Percentiles rank a stretch among this genome's conserved stretches.
phyloP scores from a whole-genome alignment of 208 protist genomes.

The Wallacemonas sp. region DNA sequence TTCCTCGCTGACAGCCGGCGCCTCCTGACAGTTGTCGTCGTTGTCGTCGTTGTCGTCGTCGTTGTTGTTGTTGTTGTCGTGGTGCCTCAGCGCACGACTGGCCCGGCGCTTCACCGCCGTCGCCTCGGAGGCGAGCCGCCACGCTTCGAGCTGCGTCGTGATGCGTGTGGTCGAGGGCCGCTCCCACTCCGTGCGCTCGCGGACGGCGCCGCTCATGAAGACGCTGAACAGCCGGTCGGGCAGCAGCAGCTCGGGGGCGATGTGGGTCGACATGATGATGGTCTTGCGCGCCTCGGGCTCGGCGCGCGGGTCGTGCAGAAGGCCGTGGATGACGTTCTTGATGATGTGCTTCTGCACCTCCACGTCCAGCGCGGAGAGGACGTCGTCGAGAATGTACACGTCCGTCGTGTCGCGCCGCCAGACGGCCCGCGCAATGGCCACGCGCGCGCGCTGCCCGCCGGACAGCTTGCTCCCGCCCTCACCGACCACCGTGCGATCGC shows the following conservation, averaged over 20 bases:
- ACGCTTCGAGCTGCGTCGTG: slow-evolving; percentile 26
- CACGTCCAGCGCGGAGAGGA: slow-evolving; percentile 93
- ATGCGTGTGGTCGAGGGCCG: slow-evolving; percentile 34
- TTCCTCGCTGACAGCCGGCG: not conserved
- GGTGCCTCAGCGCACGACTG: slow-evolving; percentile 16
- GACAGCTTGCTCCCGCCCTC: slow-evolving; percentile 83
- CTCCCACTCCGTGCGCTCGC: slow-evolving; percentile 31
- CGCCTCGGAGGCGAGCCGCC: slow-evolving; percentile 28
- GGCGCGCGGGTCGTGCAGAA: slow-evolving; percentile 37
- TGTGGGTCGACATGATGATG: slow-evolving; percentile 51
- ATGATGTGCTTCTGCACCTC: slow-evolving; percentile 86
- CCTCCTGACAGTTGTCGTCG: not conserved
- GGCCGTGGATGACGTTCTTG: slow-evolving; percentile 61
- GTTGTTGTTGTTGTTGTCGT: not conserved
- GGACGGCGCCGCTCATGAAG: slow-evolving; percentile 39
- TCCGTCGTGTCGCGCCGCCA: slow-evolving; percentile 66
- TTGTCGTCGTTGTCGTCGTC: not conserved
- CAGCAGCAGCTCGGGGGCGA: slow-evolving; percentile 34
- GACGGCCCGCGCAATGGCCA: slow-evolving; percentile 82
- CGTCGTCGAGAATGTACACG: slow-evolving; percentile 91
- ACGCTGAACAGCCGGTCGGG: slow-evolving; percentile 55
- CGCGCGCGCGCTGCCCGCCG: slow-evolving; percentile 85
- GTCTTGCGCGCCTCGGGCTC: slow-evolving; percentile 35
- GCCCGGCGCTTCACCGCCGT: slow-evolving; percentile 30
- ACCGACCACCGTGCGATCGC: slow-evolving; percentile 89